These are phyloP conservation scores for Maudiozyma serrabonitensis DNA, from an alignment of 805 yeast species.

Conservation along the genomic window DNA sequence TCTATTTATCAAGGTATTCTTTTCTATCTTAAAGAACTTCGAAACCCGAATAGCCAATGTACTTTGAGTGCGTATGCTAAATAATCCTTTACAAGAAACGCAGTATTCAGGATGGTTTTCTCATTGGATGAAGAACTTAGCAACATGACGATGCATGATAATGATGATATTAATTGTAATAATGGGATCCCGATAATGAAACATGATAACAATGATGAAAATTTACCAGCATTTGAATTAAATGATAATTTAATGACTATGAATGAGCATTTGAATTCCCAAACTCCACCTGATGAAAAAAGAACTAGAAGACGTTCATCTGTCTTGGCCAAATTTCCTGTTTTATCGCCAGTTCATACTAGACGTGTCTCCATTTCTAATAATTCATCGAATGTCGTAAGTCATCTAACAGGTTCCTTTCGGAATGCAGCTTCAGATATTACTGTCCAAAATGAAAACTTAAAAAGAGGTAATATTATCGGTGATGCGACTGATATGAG, in stretches of 20 bases:
- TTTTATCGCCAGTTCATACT: conserved; percentile 21
- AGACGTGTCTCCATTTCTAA: conserved; percentile 15
- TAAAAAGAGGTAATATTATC: no score
- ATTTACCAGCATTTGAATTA: neutral
- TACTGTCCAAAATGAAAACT: neutral
- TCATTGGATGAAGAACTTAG: conserved; percentile 19
- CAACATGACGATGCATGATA: neutral
- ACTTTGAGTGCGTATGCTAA: no score
- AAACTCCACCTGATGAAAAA: neutral
- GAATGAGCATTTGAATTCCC: neutral
- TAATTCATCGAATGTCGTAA: neutral
- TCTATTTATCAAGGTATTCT: no score
- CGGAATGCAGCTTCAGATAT: neutral
- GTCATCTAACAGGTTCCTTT: neutral
- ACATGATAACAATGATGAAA: neutral
- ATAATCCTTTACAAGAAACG: neutral
- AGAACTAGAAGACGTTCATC: conserved; percentile 25
- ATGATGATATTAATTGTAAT: neutral
- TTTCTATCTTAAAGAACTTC: no score
- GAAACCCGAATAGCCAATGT: no score
- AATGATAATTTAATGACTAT: neutral
- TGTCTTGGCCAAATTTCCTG: conserved; percentile 21
- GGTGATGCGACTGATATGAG: neutral
- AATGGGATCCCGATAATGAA: neutral
- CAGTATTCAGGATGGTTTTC: conserved; percentile 13